Conservation (phyloP, 1,284 basidiomycete genomes). For the Mycena sp. region DNA sequence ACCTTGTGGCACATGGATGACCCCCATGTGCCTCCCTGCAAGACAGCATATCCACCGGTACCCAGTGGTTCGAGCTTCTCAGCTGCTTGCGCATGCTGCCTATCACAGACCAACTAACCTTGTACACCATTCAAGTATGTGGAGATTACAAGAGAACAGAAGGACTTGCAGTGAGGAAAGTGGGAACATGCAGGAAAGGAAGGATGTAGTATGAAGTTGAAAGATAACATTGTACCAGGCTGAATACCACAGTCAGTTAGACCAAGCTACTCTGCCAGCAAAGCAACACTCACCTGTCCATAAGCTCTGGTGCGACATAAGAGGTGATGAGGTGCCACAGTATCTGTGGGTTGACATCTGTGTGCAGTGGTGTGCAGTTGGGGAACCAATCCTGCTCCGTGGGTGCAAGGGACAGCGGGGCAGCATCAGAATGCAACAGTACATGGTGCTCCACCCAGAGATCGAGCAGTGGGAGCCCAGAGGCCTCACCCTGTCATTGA, state of each 20-base stretch:
- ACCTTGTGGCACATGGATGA: slow-evolving; percentile 81
- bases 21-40: slow-evolving; percentile 89
- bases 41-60: slow-evolving; percentile 89
- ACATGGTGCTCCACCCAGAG: slow-evolving; percentile 72
- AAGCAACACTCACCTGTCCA: slow-evolving; percentile 75
- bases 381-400: slow-evolving; percentile 71
- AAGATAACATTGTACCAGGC: slow-evolving; percentile 82
- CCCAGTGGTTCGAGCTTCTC: too few relatives aligned
- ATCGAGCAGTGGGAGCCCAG: slow-evolving; percentile 87
- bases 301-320: slow-evolving; percentile 84
- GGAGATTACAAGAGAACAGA: slow-evolving; percentile 12
- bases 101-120: too few relatives aligned
- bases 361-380: slow-evolving; percentile 75
- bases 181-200: slow-evolving; percentile 90
- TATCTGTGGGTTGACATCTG: slow-evolving; percentile 82
- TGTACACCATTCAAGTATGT: slow-evolving; percentile 70
- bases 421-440: slow-evolving; percentile 33
- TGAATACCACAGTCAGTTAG: slow-evolving; percentile 44
- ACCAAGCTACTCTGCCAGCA: background rate
- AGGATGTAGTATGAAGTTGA: slow-evolving; percentile 93
- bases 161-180: slow-evolving; percentile 81
- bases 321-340: slow-evolving; percentile 81
- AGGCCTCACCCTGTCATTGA: slow-evolving; percentile 90
- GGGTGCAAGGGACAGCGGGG: slow-evolving; percentile 27
- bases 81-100: too few relatives aligned